These are phyloP conservation scores for Capsella bursapastoris DNA, from an alignment of 345 rosid genomes.

Conservation along the genomic window DNA sequence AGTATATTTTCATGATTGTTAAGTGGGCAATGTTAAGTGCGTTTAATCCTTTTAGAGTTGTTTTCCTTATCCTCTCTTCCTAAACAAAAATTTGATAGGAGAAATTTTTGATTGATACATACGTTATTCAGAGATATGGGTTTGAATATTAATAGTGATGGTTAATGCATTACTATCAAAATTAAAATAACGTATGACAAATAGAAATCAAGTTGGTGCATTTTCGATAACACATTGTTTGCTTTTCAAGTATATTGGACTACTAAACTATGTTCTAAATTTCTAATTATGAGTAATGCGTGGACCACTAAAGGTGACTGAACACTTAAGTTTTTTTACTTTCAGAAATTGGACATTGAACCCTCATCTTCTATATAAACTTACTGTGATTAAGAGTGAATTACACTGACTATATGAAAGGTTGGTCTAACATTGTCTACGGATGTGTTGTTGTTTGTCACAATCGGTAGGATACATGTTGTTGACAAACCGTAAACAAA, in stretches of 20 bases:
- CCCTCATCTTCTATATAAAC: neutral
- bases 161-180: no score
- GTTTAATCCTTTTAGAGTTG: constrained; percentile 1
- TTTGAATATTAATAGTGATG: no score
- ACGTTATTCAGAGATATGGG: neutral
- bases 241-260: neutral
- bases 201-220: neutral
- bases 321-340: neutral
- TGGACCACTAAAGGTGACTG: neutral
- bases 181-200: no score
- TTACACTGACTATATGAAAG: neutral
- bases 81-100: neutral
- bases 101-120: neutral
- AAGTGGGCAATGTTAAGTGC: constrained; percentile 1
- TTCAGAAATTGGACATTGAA: neutral
- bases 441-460: neutral
- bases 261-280: neutral
- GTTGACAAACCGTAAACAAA: neutral
- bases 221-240: no score
- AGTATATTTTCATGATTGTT: constrained; percentile 4
- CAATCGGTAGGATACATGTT: neutral
- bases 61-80: neutral
- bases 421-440: neutral
- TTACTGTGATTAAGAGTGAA: no score
- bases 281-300: neutral